A percentile compares a stretch with the other conserved stretches of the same genome.
Evolutionary conservation across 2,329 filamentous ascomycete genomes (phyloP).

Genomic region (Clarireedia homoeocarpa): DNA sequence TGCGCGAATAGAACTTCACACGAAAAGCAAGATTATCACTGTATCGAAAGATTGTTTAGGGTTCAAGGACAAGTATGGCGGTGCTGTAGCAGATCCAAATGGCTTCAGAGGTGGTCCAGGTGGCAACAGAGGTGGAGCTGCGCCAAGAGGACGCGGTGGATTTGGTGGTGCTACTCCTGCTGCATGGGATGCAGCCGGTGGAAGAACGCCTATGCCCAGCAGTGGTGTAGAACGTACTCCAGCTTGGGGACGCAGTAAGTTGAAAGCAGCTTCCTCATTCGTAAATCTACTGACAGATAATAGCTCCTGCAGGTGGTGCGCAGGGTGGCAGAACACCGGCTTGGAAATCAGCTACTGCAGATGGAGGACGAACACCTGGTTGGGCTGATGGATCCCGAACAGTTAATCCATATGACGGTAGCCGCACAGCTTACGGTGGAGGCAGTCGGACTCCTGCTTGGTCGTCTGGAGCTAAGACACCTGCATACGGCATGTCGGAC

Average conservation of each 20-base stretch:
- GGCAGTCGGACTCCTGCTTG: constrained; percentile 68
- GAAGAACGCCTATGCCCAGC: constrained; percentile 60
- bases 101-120: constrained; percentile 23
- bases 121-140: constrained; percentile 34
- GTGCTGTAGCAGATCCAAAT: constrained; percentile 67
- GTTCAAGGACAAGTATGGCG: constrained; percentile 78
- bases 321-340: constrained; percentile 56
- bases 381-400: constrained; percentile 63
- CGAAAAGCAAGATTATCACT: constrained; percentile 85
- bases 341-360: constrained; percentile 46
- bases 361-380: constrained; percentile 53
- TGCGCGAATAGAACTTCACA: constrained; percentile 87
- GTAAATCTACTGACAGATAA: neutral
- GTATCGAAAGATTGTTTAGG: constrained; percentile 74
- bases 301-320: constrained; percentile 47
- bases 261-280: neutral
- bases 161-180: constrained; percentile 40
- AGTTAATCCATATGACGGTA: constrained; percentile 57
- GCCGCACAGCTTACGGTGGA: constrained; percentile 64
- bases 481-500: constrained; percentile 46
- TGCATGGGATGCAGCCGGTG: constrained; percentile 48
- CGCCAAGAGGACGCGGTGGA: constrained; percentile 33
- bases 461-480: constrained; percentile 69
- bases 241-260: constrained; percentile 67
- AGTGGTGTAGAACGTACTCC: constrained; percentile 60